Evolutionary conservation across 2,329 filamentous ascomycete genomes (phyloP).

Genomic region (Fusarium nanum): DNA sequence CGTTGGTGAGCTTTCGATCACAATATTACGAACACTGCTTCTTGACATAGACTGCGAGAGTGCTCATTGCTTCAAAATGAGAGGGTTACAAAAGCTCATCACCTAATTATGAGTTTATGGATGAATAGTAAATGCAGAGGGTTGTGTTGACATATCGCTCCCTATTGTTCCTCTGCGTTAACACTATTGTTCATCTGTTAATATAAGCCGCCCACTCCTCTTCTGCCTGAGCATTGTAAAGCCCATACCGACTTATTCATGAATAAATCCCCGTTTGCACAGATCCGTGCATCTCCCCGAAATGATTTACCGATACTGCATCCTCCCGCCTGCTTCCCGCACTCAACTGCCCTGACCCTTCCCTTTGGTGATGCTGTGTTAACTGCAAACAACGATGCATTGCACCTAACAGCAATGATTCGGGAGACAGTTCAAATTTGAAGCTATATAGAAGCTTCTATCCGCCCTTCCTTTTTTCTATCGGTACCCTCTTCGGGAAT

Average conservation of each 20-base stretch:
- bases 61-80: neutral
- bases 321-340: neutral
- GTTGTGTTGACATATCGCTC: neutral
- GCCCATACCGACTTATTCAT: neutral
- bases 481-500: neutral
- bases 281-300: neutral
- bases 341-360: conserved; percentile 10
- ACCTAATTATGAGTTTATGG: fast-evolving
- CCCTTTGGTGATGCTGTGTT: conserved; percentile 16
- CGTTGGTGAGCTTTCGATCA: neutral
- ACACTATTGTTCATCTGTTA: neutral
- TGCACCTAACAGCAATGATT: neutral
- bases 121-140: neutral
- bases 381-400: conserved; percentile 10
- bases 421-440: neutral
- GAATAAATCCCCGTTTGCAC: neutral
- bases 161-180: neutral
- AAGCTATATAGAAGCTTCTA: neutral
- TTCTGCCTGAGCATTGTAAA: neutral
- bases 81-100: neutral
- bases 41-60: neutral
- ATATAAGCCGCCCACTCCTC: neutral
- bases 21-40: neutral
- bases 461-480: neutral
- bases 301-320: neutral